A percentile compares a stretch with the other conserved stretches of the same genome.
Conservation (phyloP, 441 rosid species). For the Flueggea neowawraea region DNA sequence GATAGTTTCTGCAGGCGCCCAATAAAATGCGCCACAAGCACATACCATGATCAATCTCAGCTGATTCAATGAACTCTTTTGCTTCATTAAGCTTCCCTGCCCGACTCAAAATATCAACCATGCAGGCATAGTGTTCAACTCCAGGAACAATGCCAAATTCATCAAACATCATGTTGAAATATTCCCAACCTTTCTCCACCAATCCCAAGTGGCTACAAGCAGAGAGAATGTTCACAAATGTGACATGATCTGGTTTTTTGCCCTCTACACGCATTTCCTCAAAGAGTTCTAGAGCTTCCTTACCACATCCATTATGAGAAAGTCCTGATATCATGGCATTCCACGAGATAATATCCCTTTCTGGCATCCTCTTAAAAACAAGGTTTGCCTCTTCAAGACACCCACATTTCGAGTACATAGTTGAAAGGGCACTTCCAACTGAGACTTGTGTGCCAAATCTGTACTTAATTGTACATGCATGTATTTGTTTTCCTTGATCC, state of each 20-base stretch:
- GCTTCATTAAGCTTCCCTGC: constrained; percentile 79
- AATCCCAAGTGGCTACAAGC: constrained; percentile 92
- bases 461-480: constrained; percentile 57
- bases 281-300: constrained; percentile 62
- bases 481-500: constrained; percentile 83
- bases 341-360: constrained; percentile 68
- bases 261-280: constrained; percentile 66
- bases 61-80: constrained; percentile 73
- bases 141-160: constrained; percentile 49
- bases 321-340: constrained; percentile 91
- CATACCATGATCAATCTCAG: constrained; percentile 56
- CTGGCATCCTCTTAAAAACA: constrained; percentile 62
- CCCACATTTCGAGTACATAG: constrained; percentile 90
- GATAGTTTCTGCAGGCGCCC: constrained; percentile 74
- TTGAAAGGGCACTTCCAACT: constrained; percentile 75
- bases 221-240: constrained; percentile 77
- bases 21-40: constrained; percentile 78
- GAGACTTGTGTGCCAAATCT: constrained; percentile 55
- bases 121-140: constrained; percentile 83
- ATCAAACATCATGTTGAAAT: constrained; percentile 60
- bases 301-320: constrained; percentile 76
- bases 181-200: constrained; percentile 61
- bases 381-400: constrained; percentile 56
- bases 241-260: constrained; percentile 62
- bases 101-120: constrained; percentile 83